Evolutionary conservation across 2,329 filamentous ascomycete species (phyloP), one percentile per base, ranked within the genome.

Genomic region (Nigrospora osmanthi): DNA sequence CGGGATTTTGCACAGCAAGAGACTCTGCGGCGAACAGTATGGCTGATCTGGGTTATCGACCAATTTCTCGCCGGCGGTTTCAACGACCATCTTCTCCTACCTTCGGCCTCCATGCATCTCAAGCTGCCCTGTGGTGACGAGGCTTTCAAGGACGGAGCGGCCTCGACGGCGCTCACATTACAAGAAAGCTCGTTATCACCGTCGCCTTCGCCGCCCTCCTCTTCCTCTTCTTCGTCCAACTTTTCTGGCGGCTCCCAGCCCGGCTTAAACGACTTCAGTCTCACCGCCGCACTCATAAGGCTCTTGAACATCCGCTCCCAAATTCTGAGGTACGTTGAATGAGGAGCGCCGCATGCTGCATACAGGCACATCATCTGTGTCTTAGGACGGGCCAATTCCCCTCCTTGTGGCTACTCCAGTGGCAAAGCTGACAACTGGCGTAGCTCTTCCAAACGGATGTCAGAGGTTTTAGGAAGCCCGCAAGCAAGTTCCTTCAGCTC

Each of bases 1-100:
- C 35, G 28, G 32, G 37, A 38, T n/a, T 42, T 34, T 30, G 17
- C 38, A 4, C 33, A 44, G 11, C 35, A 44, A 16, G 47, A 48
- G 16, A 41, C 40, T 7, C 19, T 46, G n/a, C 40, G 47, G 12
- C 47, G 47, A 28, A 40, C 40, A n/a, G 47, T 48, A 10, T 48
- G 47, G 47, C 43, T 46, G 15, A 46, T 46, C 33, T 48, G 43
- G 28, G 37, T 46, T 32, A 48, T 48, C 37, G 47, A 48, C 32
- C 47, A 43, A 28, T 48, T 45, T 23, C 39, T 48, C 4, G 46
- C 47, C 3, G 47, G 47, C 9, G 47, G 47, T 3, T 44, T 45
- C 28, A 43, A 48, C 15, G 47, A 48, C 15, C 47, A 48, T 28
- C 37, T 48, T 15, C 37, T 48, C 5, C 34, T 48, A 2, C 47